Evolutionary conservation across 192 early-diverging fungal species (phyloP).

Genomic region (Coemansia aciculifera): DNA sequence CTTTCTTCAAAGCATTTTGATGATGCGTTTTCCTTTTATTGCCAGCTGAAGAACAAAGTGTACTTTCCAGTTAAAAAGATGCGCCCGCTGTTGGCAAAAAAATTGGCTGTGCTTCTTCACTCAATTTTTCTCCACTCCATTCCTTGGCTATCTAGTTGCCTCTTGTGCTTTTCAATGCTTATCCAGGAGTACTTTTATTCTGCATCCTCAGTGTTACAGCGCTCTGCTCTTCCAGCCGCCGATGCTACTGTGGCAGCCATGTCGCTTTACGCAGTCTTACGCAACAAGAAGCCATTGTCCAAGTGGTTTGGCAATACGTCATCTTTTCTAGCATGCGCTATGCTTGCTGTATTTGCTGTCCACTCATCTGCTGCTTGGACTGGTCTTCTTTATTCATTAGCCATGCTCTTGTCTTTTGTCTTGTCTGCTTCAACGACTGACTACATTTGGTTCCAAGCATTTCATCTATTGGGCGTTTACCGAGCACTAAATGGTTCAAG

Average conservation of each 20-base stretch:
- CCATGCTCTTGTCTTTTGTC: neutral
- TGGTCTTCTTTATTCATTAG: neutral
- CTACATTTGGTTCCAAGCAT: conserved; percentile 5
- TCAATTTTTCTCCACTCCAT: neutral
- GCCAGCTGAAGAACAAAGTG: neutral
- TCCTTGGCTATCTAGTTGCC: neutral
- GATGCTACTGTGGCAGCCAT: neutral
- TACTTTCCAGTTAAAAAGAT: neutral
- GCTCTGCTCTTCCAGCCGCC: neutral
- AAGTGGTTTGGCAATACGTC: neutral
- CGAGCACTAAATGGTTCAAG: neutral
- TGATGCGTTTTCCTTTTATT: neutral
- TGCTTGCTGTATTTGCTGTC: neutral
- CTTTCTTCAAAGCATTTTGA: neutral
- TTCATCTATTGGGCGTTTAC: neutral
- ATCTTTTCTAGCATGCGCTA: neutral
- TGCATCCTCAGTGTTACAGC: neutral
- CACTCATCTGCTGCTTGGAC: neutral
- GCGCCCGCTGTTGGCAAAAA: neutral
- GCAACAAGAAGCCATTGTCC: neutral
- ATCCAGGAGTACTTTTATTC: neutral
- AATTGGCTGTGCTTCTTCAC: neutral
- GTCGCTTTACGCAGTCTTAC: neutral
- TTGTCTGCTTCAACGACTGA: neutral
- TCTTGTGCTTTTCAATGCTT: neutral